A percentile compares a stretch with the other conserved stretches of the same genome.
phyloP scores from a whole-genome alignment of 78 protist genomes.

The Emiliania huxleyi region DNA sequence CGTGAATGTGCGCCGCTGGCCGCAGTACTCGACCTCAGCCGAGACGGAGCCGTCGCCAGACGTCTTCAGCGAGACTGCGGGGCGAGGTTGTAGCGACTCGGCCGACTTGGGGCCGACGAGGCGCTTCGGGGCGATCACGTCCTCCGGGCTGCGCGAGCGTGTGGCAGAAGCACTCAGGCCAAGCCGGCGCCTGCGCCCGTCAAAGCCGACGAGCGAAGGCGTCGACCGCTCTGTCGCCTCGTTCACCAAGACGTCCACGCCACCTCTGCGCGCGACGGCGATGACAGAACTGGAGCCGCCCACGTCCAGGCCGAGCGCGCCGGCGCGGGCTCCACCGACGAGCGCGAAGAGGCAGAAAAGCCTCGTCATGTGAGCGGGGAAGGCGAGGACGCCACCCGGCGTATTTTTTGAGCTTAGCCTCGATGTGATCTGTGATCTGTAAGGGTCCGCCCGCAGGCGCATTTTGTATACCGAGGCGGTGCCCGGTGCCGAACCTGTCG shows the following conservation, averaged over 20 bases:
- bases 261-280: slow-evolving; percentile 81
- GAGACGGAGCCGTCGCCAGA: background rate
- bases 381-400: too few relatives aligned
- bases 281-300: slow-evolving; percentile 35
- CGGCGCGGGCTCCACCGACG: too few relatives aligned
- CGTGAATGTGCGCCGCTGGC: background rate
- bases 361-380: too few relatives aligned
- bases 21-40: background rate
- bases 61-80: too few relatives aligned
- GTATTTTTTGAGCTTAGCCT: too few relatives aligned
- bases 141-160: background rate
- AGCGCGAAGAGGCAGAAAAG: too few relatives aligned
- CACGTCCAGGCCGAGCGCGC: background rate
- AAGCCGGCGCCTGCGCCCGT: background rate
- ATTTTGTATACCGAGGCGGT: too few relatives aligned
- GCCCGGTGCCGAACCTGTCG: too few relatives aligned
- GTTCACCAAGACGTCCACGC: slow-evolving; percentile 82
- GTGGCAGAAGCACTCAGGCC: background rate
- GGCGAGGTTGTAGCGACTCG: too few relatives aligned
- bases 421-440: too few relatives aligned
- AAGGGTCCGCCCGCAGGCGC: too few relatives aligned
- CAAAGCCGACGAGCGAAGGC: slow-evolving; percentile 52
- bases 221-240: slow-evolving; percentile 80
- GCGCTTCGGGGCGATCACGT: background rate
- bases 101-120: background rate